Evolutionary conservation across 2,329 filamentous ascomycete genomes (phyloP), one percentile per base, ranked within the genome.

Genomic region (Acephala macrosclerotiorum): DNA sequence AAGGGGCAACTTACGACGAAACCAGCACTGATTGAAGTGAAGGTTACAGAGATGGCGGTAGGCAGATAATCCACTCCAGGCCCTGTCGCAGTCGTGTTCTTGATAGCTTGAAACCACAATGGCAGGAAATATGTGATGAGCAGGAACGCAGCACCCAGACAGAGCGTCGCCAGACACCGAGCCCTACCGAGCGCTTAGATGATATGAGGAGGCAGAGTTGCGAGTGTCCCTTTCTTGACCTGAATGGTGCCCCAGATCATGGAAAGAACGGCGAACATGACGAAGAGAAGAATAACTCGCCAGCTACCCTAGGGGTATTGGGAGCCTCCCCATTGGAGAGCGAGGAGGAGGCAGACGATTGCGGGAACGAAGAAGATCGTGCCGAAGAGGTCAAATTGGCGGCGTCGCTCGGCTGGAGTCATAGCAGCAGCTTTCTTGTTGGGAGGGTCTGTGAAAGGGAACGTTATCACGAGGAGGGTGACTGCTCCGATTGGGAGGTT

Each of bases 41-140:
- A 73, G 7, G 72, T 73, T 8, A 71, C 72, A 11, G 72, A 69
- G 1, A 82, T 68, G 3, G 60, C 64, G 18, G 67, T 65, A 0
- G 92, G 89, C 14, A 95, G 82, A 18, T 93, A 78, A 73, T 93
- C 93, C 60, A 94, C 88, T 60, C 93, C 93, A 1, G 89, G 91
- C 33, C 91, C 80, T 45, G 94, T 85, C 0, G 92, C 90, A 0
- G 85, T 83, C 1, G 87, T 87, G 29, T 89, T 86, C 6, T 91
- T 84, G 16, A 93, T 91, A 16, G 88, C 87, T 78, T 96, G 93
- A 79, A 94, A 95, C 81, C 96, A 97, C 2, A 97, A 84, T 1
- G 73, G 73, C 6, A 75, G 65, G 20, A 70, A 75, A 36, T 70
- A 74, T 22, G 79, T 80, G 63, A 89, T 86, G 62, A 87, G 36